Conservation (phyloP, 192 early-diverging fungal genomes). For the Polychytrium aggregatum region DNA sequence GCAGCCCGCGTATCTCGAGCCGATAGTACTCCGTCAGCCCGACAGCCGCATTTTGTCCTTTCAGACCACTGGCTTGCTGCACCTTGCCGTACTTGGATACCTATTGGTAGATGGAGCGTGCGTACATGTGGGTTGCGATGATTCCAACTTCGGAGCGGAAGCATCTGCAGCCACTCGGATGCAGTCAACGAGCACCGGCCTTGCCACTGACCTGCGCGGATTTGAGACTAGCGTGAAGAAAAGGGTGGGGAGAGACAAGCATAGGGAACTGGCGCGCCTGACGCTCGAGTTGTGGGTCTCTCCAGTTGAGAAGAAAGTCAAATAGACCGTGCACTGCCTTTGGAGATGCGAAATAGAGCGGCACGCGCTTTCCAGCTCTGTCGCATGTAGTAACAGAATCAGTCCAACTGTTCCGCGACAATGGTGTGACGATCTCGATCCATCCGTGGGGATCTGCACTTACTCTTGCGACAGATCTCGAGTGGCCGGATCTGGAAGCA, state of each 20-base stretch:
- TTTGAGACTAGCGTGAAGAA: slow-evolving; percentile 5
- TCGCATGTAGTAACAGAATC: not conserved
- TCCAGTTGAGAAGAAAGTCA: slow-evolving; percentile 12
- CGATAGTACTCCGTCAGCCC: no score
- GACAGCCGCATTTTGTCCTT: no score
- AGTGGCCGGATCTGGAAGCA: not conserved
- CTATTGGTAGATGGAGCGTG: no score
- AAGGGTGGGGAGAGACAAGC: slow-evolving; percentile 5
- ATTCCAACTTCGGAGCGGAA: no score
- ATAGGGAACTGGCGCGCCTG: slow-evolving; percentile 5
- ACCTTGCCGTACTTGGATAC: no score
- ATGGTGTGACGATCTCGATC: not conserved
- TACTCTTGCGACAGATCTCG: not conserved
- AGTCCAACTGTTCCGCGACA: not conserved
- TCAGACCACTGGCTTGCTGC: no score
- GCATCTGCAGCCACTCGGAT: no score
- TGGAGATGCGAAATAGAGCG: slow-evolving; percentile 2
- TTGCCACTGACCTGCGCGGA: slow-evolving; percentile 7
- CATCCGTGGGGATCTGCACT: not conserved
- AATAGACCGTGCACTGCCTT: slow-evolving; percentile 4
- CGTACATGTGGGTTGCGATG: no score
- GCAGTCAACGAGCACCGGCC: no score
- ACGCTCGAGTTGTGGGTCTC: slow-evolving; percentile 8
- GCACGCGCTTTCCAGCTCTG: not conserved
- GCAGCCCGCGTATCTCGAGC: no score